Base-by-base conservation (phyloP, 331 rosid genomes). In the Ulmus americana region DNA sequence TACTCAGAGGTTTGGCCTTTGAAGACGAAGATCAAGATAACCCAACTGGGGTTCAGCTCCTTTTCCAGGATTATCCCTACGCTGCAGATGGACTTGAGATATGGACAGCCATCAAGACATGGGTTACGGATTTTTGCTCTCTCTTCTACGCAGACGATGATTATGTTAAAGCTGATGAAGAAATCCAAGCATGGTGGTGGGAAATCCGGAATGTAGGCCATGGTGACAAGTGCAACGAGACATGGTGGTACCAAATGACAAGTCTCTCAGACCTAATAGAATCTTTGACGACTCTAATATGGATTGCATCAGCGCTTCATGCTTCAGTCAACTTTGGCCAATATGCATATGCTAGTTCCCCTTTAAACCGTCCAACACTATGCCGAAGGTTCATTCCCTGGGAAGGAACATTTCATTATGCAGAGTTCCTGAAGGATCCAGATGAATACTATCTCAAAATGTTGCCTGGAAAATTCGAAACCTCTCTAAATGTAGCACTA, bases 141-240 rank as follows among this genome's bases (percentile, higher is more conserved):
- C 60, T 84, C 74, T 86, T 82, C 82, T 90, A 90, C 70, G 18
- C 72, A 66, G 81, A 79, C 6, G 79, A 81, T 3, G 68, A 69
- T 22, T 72, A 81, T 48, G 77, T 86, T 12, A 41, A 40, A 66
- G 48, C 76, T 45, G 95, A 90, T 63, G 61, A 60, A 35, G 95
- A 86, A 63, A 79, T 86, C 71, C 91, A 86, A 66, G 69, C 84
- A 20, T 90, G 96, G 96, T 83, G 95, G 95, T 54, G 74, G 4
- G 95, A 90, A 71, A 83, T 90, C 45, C 70, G 20, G 79, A 53
- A 75, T 56, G 69, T 79, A 0, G 88, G 95, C 51, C 95, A 90
- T 0, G 77, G 82, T 1, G 95, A 90, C 63, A 86, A 79, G 70
- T 47, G 70, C 18, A 39, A 46, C 3, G 82, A 82, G 44, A 46